phyloP scores from a whole-genome alignment of 2,329 filamentous ascomycete species.

The Scedosporium apiospermum region DNA sequence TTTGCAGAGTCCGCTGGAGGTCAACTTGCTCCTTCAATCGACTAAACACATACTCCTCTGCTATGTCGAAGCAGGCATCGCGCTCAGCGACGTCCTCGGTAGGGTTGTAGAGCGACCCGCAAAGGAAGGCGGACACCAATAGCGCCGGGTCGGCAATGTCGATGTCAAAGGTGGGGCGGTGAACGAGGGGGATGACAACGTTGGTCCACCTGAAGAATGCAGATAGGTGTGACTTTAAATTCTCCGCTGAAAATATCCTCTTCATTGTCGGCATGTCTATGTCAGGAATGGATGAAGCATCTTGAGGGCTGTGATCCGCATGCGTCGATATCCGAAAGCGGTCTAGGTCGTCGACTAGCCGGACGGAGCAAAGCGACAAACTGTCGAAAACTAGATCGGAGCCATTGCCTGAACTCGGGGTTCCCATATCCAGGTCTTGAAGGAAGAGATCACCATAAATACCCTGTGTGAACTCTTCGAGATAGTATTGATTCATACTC shows the following conservation, averaged over 20 bases:
- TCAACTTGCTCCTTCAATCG: neutral
- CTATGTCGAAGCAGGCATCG: neutral
- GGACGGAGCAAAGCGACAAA: neutral
- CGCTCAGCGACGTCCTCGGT: neutral
- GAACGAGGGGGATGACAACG: neutral
- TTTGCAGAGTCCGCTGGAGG: neutral
- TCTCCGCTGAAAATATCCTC: neutral
- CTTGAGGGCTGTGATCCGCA: neutral
- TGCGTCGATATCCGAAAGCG: neutral
- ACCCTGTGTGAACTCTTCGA: neutral
- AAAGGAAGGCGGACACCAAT: neutral
- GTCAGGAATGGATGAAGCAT: neutral
- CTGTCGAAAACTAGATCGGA: neutral
- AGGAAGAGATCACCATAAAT: neutral
- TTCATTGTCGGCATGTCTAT: neutral
- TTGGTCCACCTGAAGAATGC: slow-evolving; percentile 2
- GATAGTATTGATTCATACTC: neutral
- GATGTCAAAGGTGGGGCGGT: neutral
- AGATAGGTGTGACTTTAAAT: neutral
- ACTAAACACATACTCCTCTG: slow-evolving; percentile 1
- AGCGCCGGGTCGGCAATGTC: neutral
- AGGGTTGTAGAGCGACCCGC: neutral
- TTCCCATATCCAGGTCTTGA: neutral
- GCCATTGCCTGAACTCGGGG: neutral
- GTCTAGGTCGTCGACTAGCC: neutral